Evolutionary conservation across 805 yeast species (phyloP), one percentile per base, ranked within the genome.

Genomic region (Lipomyces orientalis): DNA sequence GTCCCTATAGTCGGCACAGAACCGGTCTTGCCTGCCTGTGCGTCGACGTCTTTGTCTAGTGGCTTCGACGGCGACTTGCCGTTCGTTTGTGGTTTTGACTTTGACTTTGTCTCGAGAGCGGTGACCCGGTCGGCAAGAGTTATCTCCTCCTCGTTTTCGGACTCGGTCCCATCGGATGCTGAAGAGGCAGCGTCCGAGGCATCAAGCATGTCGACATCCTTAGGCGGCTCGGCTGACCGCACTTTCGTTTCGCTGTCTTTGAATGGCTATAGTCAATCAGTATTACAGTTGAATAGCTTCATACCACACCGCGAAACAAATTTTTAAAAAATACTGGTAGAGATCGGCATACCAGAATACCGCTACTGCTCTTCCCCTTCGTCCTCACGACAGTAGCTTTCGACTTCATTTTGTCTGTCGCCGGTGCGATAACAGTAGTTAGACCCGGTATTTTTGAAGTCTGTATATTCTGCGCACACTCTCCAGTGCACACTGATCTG

Each of bases 1-100:
- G 97, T 87, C 61, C 95, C 97, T 4, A 90, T 86, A 8, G 87
- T 84, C 25, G 87, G 67, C 37, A 76, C 86, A 64, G 49, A 46
- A 29, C 33, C 33, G 0, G 35, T n/a, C 10, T 12, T 39, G 37
- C 56, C 35, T 39, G 54, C 33, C 39, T 22, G 10, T 2, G 39
- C 25, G 25, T 19, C 35, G 55, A 34, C 61, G 46, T 59, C 56
- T 6, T 35, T 46, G 12, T 12, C 34, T 12, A 16, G 34, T 25
- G 16, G 31, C n/a, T 19, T 22, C 16, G 58, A 52, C 14, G 56
- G 16, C 2, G 37, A 43, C 10, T 39, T 19, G n/a, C 64, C 70
- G 58, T 69, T 71, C n/a, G 33, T 75, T 37, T 68, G 70, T 31
- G 58, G 72, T 35, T 52, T 54, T 34, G 46, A 34, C 59, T 43